Evolutionary conservation across 176 grass and related monocot species (phyloP).

Genomic region (Pontederia paniculata): DNA sequence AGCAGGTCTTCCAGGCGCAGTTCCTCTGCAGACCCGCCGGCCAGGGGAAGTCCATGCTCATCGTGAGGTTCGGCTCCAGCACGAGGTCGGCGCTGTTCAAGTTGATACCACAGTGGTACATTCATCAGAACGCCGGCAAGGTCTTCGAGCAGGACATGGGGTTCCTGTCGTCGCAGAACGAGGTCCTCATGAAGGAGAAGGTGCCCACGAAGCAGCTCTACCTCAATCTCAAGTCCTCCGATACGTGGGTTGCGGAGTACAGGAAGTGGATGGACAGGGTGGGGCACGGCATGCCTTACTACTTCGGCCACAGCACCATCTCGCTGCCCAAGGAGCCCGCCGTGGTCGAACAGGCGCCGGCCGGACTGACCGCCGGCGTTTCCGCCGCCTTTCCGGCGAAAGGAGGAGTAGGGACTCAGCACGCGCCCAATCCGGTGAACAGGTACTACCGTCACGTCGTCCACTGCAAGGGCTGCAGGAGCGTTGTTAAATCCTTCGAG

Average conservation of each 20-base stretch:
- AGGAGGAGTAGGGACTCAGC: slow-evolving; percentile 47
- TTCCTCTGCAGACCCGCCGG: slow-evolving; percentile 74
- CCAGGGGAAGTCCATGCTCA: slow-evolving; percentile 76
- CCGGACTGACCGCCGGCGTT: slow-evolving; percentile 47
- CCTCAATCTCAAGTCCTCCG: slow-evolving; percentile 66
- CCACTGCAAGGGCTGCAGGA: slow-evolving; percentile 79
- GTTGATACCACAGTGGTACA: slow-evolving; percentile 47
- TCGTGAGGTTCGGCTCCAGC: slow-evolving; percentile 60
- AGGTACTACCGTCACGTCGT: slow-evolving; percentile 82
- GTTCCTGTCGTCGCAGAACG: slow-evolving; percentile 91
- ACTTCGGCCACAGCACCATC: slow-evolving; percentile 72
- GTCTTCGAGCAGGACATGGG: slow-evolving; percentile 99
- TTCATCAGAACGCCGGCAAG: slow-evolving; percentile 75
- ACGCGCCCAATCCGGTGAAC: slow-evolving; percentile 78
- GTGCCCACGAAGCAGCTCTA: slow-evolving; percentile 74
- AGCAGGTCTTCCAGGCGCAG: slow-evolving; percentile 55
- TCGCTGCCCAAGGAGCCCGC: slow-evolving; percentile 42
- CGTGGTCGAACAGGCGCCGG: slow-evolving; percentile 69
- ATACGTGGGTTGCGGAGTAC: slow-evolving; percentile 92
- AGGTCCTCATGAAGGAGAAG: slow-evolving; percentile 75
- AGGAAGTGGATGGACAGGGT: slow-evolving; percentile 91
- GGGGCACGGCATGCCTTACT: slow-evolving; percentile 84
- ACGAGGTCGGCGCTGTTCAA: slow-evolving; percentile 13
- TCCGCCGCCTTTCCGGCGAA: slow-evolving; percentile 72
- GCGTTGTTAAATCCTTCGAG: slow-evolving; percentile 28